Conservation (phyloP, 2,329 filamentous ascomycete genomes). For the Hysterium pulicare region DNA sequence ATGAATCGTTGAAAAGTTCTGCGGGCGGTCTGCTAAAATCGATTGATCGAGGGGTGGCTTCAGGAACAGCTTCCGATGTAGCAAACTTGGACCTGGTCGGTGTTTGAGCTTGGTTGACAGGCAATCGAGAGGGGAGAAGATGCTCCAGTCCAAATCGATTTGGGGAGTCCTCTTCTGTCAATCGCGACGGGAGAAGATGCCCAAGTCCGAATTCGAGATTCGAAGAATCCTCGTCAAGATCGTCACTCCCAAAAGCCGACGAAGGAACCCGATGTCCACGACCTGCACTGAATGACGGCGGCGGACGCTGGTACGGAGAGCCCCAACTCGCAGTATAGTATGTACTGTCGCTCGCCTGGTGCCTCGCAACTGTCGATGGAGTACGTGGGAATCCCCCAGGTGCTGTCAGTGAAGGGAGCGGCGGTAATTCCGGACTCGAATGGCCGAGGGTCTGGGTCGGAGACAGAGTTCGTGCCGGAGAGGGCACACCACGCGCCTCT, state of each 20-base stretch:
- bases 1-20: conserved; percentile 54
- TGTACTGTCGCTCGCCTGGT: conserved; percentile 44
- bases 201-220: conserved; percentile 37
- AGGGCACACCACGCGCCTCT: conserved; percentile 25
- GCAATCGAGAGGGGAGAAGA: conserved; percentile 37
- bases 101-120: conserved; percentile 18
- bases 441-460: conserved; percentile 39
- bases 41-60: conserved; percentile 23
- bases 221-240: conserved; percentile 35
- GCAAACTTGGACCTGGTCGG: conserved; percentile 20
- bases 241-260: conserved; percentile 35
- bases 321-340: conserved; percentile 83
- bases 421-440: conserved; percentile 41
- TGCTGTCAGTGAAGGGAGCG: conserved; percentile 31
- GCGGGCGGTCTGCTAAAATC: conserved; percentile 9
- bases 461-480: conserved; percentile 36
- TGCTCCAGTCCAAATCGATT: conserved; percentile 38
- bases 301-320: conserved; percentile 74
- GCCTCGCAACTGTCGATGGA: conserved; percentile 31
- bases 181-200: conserved; percentile 30
- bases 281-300: conserved; percentile 40
- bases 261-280: conserved; percentile 20
- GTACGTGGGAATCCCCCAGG: conserved; percentile 32
- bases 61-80: conserved; percentile 5
- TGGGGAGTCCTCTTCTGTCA: conserved; percentile 17